Conservation (phyloP, 176 grass and related monocot species). For the Ananas comosus region DNA sequence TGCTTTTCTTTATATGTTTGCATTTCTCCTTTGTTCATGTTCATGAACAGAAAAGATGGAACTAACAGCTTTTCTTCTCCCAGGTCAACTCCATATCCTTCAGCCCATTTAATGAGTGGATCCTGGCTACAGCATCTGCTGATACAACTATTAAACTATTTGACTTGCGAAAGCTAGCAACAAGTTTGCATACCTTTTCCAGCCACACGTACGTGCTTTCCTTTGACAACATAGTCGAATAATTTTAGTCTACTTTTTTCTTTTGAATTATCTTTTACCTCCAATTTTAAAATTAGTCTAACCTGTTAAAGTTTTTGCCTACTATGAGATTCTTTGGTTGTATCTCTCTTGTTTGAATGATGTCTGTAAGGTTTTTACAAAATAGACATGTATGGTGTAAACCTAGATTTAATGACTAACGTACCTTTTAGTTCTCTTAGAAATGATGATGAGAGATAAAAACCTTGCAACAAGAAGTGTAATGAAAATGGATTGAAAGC, state of each 20-base stretch:
- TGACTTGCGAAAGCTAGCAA: conserved; percentile 69
- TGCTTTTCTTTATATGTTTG: neutral
- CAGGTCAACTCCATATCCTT: conserved; percentile 95
- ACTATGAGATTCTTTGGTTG: neutral
- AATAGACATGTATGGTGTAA: no score
- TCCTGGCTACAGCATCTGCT: conserved; percentile 81
- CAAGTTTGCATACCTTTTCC: conserved; percentile 71
- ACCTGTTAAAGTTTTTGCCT: neutral
- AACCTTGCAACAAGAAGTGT: no score
- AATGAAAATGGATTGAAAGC: no score
- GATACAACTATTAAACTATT: conserved; percentile 80
- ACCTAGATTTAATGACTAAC: no score
- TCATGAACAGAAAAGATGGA: neutral
- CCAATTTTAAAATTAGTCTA: neutral
- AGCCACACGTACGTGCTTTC: conserved; percentile 53
- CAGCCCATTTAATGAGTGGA: conserved; percentile 96
- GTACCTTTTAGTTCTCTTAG: no score
- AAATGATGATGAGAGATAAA: no score
- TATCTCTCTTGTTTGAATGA: no score
- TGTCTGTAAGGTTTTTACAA: no score
- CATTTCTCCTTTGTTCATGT: conserved; percentile 11
- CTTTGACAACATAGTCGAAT: neutral
- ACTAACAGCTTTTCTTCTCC: conserved; percentile 7
- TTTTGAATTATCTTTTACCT: conserved; percentile 1
- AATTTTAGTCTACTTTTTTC: neutral